Percentiles rank a stretch among this genome's conserved stretches.
These are phyloP conservation scores for Brassica juncea DNA, from an alignment of 345 rosid species.

Conservation along the genomic window DNA sequence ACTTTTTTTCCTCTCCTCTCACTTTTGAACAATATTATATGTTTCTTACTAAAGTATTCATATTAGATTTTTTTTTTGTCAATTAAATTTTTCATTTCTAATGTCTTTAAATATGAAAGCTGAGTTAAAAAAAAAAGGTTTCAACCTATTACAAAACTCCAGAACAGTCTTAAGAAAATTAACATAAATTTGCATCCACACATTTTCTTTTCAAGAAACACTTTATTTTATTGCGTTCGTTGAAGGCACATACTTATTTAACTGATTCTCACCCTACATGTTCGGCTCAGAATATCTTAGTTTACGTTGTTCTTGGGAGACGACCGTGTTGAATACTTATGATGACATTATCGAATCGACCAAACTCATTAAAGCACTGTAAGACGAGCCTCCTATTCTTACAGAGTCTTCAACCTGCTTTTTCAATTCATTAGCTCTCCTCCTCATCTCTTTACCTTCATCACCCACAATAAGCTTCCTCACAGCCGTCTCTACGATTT, in stretches of 20 bases:
- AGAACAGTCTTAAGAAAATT: background rate
- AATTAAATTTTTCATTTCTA: too few species aligned
- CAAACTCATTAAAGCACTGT: constrained; percentile 29
- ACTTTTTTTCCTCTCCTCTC: too few species aligned
- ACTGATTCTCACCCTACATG: background rate
- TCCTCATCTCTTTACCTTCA: constrained; percentile 51
- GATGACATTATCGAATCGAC: constrained; percentile 31
- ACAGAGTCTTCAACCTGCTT: constrained; percentile 30
- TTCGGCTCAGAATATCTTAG: too few species aligned
- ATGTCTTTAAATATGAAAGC: too few species aligned
- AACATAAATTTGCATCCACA: background rate
- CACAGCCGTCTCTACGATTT: constrained; percentile 36
- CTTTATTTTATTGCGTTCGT: too few species aligned
- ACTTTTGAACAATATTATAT: too few species aligned
- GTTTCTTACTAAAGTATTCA: too few species aligned
- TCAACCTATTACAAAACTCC: background rate
- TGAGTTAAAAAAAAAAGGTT: too few species aligned
- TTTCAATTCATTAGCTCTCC: constrained; percentile 30
- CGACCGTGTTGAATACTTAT: background rate
- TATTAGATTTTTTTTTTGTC: too few species aligned
- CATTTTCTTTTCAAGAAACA: background rate
- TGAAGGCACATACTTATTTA: background rate
- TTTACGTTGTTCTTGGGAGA: background rate
- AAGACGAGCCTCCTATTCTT: constrained; percentile 37
- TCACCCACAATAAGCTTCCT: constrained; percentile 39